Percentiles rank a stretch among this genome's conserved stretches.
Conservation (phyloP, 2,329 filamentous ascomycete species). For the Penicillium sclerotiorum region DNA sequence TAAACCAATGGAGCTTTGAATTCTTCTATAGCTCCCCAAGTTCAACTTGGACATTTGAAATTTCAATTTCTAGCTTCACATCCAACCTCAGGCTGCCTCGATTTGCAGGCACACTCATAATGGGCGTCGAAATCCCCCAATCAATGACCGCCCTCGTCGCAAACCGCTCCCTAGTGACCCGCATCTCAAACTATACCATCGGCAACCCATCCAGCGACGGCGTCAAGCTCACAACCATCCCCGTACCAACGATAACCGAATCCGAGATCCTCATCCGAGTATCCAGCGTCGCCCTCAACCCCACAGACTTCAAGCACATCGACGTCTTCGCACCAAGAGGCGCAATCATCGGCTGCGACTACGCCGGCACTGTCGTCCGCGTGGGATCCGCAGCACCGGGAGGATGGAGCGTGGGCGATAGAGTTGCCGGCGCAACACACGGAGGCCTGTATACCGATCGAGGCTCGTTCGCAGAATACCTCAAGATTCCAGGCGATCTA, state of each 20-base stretch:
- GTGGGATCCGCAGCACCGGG: slow-evolving; percentile 19
- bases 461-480: slow-evolving; percentile 33
- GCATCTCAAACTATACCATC: slow-evolving; percentile 8
- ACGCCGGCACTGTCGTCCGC: slow-evolving; percentile 16
- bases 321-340: slow-evolving; percentile 16
- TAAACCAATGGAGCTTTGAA: too few species aligned
- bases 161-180: slow-evolving; percentile 7
- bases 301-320: slow-evolving; percentile 25
- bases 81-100: too few species aligned
- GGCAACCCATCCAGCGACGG: slow-evolving; percentile 10
- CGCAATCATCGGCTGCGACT: slow-evolving; percentile 23
- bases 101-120: not conserved
- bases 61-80: not conserved
- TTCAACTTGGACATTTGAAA: too few species aligned
- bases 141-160: slow-evolving; percentile 13
- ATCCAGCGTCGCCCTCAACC: slow-evolving; percentile 22
- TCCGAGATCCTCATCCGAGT: slow-evolving; percentile 20
- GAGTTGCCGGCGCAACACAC: slow-evolving; percentile 15
- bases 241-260: slow-evolving; percentile 11
- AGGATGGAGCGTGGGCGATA: slow-evolving; percentile 19
- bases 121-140: slow-evolving; percentile 8
- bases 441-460: slow-evolving; percentile 13
- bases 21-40: too few species aligned
- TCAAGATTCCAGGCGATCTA: slow-evolving; percentile 36
- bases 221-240: slow-evolving; percentile 11